Evolutionary conservation across 139 green algal genomes (phyloP).

Genomic region (Diplosphaera chodatii): DNA sequence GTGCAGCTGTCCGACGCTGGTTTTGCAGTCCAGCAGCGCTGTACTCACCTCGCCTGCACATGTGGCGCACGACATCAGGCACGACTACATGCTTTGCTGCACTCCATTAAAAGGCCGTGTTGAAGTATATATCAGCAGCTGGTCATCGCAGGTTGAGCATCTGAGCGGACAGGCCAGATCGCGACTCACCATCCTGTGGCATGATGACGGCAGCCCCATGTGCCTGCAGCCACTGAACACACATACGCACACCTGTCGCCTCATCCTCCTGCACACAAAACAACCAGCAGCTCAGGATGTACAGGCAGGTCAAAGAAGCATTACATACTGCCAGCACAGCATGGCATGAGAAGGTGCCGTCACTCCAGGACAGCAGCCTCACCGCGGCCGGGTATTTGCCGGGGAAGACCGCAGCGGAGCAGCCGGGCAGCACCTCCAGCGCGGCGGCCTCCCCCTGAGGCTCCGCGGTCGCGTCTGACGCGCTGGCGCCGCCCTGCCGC

Average conservation of each 20-base stretch:
- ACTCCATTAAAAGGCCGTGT: neutral
- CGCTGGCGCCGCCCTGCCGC: constrained; percentile 4
- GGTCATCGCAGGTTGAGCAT: too few species aligned
- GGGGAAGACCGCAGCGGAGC: constrained; percentile 16
- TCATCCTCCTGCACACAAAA: constrained; percentile 24
- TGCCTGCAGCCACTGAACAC: constrained; percentile 36
- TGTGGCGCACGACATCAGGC: too few species aligned
- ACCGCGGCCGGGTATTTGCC: constrained; percentile 12
- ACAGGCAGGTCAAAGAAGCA: constrained; percentile 6
- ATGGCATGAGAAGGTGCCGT: neutral
- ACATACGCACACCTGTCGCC: constrained; percentile 26
- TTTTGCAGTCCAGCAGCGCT: constrained; percentile 47
- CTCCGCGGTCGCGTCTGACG: neutral
- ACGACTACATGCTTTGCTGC: too few species aligned
- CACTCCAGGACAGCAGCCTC: neutral
- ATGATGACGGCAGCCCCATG: constrained; percentile 46
- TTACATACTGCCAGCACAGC: neutral
- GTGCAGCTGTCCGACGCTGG: constrained; percentile 31
- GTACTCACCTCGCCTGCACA: neutral
- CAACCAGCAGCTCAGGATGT: constrained; percentile 23
- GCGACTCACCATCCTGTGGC: constrained; percentile 2
- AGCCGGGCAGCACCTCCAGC: constrained; percentile 41
- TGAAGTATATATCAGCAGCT: too few species aligned
- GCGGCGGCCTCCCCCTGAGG: constrained; percentile 2
- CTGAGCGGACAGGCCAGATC: neutral